Base-by-base conservation (phyloP, 148 eudicot species). In the Rhododendron henanense region DNA sequence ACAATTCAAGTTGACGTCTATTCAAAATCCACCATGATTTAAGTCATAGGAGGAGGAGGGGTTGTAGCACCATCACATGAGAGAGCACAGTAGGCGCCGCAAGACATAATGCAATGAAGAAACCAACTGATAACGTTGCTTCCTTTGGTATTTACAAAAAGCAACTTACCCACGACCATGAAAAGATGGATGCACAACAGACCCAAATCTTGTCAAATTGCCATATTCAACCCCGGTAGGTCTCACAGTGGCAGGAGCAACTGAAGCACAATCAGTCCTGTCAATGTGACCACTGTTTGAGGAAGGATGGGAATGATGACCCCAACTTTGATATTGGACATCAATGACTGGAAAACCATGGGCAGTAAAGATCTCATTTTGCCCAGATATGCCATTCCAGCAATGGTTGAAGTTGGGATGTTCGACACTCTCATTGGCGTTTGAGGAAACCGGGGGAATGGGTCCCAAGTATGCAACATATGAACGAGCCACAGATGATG, bases 131-230 rank as follows among this genome's bases (percentile, higher is more conserved):
- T 13, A 9, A 23, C 5, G 18, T 82, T 37, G 74, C 74, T 50
- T 59, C 28, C 63, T 79, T 28, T 53, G 50, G 33, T 33, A 59
- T 28, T 55, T 48, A 73, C 15, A 10, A 75, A 75, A 63, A 75
- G 15, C 31, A 67, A 73, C 88, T 88, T 81, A 88, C 90, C 85
- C 85, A 81, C 84, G 85, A 37, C 87, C 83, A 81, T 86, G 78
- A 67, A 25, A 75, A 80, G 81, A 88, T 2, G 88, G 90, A 79
- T 53, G 86, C 81, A 74, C 74, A 80, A 78, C 81, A 86, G 88
- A 33, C 47, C 86, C 84, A 74, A 84, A 78, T 86, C 90, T 88
- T 83, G 90, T 10, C 19, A 83, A 13, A 81, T 81, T 67, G 14
- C 77, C 88, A 47, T 50, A 48, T 48, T 86, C 86, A 75, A 19